A percentile compares a stretch with the other conserved stretches of the same genome.
These are phyloP conservation scores for Bathelium albidoporum DNA, from an alignment of 495 filamentous ascomycete species.

Conservation along the genomic window DNA sequence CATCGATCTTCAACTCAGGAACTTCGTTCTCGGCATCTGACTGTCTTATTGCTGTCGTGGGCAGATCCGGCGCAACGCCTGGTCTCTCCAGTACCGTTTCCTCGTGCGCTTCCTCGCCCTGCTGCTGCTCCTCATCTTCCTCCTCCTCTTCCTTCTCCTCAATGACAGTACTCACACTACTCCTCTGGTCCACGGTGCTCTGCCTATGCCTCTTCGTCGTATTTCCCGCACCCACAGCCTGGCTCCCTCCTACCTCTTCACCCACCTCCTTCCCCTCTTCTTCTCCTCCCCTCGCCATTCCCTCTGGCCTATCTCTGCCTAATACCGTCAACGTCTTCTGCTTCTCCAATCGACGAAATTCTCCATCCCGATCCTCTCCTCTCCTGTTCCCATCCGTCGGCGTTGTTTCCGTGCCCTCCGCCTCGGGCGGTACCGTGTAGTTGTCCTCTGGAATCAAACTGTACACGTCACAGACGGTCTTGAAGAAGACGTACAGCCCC, in stretches of 20 bases:
- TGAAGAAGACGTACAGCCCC: conserved; percentile 90
- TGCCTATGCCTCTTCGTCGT: conserved; percentile 23
- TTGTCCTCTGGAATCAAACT: conserved; percentile 82
- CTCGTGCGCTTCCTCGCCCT: background rate
- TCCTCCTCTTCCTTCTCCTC: conserved; percentile 24
- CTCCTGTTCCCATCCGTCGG: background rate
- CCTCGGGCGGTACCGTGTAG: conserved; percentile 88
- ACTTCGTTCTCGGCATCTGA: background rate
- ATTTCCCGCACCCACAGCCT: conserved; percentile 7
- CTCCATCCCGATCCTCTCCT: conserved; percentile 32
- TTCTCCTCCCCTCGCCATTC: background rate
- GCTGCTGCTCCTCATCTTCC: conserved; percentile 4
- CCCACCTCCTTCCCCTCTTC: background rate
- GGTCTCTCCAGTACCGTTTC: background rate
- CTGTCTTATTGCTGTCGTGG: background rate
- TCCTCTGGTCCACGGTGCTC: conserved; percentile 10
- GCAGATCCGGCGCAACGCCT: background rate
- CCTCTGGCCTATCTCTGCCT: background rate
- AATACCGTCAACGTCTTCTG: conserved; percentile 8
- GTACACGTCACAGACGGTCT: conserved; percentile 89
- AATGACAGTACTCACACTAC: conserved; percentile 11
- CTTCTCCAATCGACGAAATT: conserved; percentile 3
- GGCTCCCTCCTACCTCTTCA: conserved; percentile 6
- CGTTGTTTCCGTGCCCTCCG: conserved; percentile 56
- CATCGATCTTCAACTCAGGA: background rate